Evolutionary conservation across 2,329 filamentous ascomycete genomes (phyloP).

Genomic region (Neospermospora avenae): DNA sequence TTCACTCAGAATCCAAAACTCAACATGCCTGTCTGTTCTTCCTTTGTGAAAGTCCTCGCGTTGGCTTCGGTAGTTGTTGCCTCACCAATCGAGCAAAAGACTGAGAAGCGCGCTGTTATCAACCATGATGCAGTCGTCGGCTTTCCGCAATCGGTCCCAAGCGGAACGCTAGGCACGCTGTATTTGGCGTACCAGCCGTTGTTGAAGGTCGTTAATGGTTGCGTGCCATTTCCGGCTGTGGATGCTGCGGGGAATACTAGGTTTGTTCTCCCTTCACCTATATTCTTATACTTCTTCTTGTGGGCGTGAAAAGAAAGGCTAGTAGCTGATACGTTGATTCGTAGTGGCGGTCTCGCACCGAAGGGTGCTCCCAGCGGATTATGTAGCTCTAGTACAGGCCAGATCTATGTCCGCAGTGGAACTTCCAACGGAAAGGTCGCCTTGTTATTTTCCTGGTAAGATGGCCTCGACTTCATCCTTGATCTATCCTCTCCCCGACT

Average conservation of each 20-base stretch:
- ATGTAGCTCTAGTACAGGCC: constrained; percentile 45
- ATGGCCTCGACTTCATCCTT: too few species aligned
- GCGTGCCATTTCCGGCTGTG: constrained; percentile 61
- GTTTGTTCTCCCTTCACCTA: constrained; percentile 38
- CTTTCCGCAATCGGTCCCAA: constrained; percentile 51
- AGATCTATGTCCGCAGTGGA: constrained; percentile 47
- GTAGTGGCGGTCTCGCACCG: constrained; percentile 30
- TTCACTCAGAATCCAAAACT: neutral
- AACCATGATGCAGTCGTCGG: constrained; percentile 45
- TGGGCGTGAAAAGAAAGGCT: neutral
- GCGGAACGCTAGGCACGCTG: constrained; percentile 43
- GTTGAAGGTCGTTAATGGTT: constrained; percentile 54
- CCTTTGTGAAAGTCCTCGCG: neutral
- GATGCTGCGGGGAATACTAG: constrained; percentile 54
- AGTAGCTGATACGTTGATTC: neutral
- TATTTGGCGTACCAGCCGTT: constrained; percentile 55
- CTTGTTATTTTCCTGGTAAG: constrained; percentile 50
- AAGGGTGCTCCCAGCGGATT: constrained; percentile 38
- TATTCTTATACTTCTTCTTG: neutral
- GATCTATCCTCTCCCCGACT: constrained; percentile 29
- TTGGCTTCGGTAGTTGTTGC: neutral
- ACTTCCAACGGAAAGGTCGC: constrained; percentile 43
- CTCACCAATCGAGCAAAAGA: neutral
- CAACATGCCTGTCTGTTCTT: neutral
- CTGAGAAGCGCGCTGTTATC: constrained; percentile 40